phyloP scores from a whole-genome alignment of 2,329 filamentous ascomycete genomes.

The Cercospora brassicicola region DNA sequence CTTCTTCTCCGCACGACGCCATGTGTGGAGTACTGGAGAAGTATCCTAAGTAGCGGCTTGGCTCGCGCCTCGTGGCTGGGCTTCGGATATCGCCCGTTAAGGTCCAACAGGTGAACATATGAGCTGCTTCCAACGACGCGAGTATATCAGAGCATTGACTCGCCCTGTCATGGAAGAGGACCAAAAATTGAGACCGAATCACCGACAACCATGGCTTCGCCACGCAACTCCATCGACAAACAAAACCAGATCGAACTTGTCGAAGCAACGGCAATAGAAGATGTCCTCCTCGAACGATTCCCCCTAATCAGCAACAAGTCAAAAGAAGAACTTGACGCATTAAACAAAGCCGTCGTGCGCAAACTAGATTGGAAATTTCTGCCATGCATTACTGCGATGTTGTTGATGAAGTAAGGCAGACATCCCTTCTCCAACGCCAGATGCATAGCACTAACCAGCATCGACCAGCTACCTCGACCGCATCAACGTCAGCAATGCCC shows the following conservation, averaged over 20 bases:
- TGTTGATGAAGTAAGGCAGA: slow-evolving; percentile 13
- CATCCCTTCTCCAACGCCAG: no score
- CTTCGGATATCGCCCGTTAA: neutral
- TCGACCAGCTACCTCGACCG: slow-evolving; percentile 36
- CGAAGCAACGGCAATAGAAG: neutral
- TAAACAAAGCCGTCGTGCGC: slow-evolving; percentile 18
- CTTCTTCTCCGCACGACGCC: neutral
- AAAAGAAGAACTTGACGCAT: slow-evolving; percentile 5
- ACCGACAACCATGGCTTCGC: neutral
- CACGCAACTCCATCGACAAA: slow-evolving; percentile 16
- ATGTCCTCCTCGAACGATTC: slow-evolving; percentile 13
- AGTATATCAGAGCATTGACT: neutral
- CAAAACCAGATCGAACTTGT: slow-evolving; percentile 8
- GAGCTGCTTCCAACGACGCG: neutral
- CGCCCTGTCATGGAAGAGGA: neutral
- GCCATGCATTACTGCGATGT: slow-evolving; percentile 17
- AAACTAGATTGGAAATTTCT: slow-evolving; percentile 22
- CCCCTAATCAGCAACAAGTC: slow-evolving; percentile 16
- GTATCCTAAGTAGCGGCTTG: neutral
- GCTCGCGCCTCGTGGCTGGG: neutral
- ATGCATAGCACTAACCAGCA: no score
- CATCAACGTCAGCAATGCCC: slow-evolving; percentile 46
- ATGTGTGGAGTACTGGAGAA: neutral
- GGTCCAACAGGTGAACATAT: neutral
- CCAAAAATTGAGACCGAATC: neutral